Evolutionary conservation across 2,329 filamentous ascomycete genomes (phyloP).

Genomic region (Monosporascus sp.): DNA sequence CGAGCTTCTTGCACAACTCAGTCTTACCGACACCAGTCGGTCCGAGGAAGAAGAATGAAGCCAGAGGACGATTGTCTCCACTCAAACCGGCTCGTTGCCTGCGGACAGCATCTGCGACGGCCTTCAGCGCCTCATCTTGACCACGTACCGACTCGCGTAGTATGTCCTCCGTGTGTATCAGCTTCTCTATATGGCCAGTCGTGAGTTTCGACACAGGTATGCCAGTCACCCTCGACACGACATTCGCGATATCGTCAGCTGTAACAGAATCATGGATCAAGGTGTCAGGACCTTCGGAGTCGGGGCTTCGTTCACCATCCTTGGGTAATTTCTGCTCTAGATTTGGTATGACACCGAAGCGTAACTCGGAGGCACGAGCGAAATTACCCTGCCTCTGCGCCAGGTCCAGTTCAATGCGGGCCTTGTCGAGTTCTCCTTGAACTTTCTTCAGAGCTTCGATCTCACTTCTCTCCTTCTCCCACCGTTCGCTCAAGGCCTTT

Average conservation of each 20-base stretch:
- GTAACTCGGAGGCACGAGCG: constrained; percentile 80
- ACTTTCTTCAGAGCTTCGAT: constrained; percentile 83
- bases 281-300: constrained; percentile 39
- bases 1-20: constrained; percentile 93
- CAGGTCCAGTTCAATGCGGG: constrained; percentile 78
- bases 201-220: constrained; percentile 92
- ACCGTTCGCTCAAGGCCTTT: constrained; percentile 69
- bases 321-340: constrained; percentile 76
- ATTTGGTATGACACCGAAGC: constrained; percentile 80
- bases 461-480: constrained; percentile 84
- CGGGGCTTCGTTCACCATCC: constrained; percentile 50
- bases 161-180: constrained; percentile 92
- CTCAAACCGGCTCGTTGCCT: constrained; percentile 90
- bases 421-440: constrained; percentile 83
- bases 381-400: constrained; percentile 88
- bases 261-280: constrained; percentile 94
- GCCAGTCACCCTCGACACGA: constrained; percentile 86
- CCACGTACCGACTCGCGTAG: constrained; percentile 80
- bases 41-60: constrained; percentile 96
- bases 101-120: constrained; percentile 87
- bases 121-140: constrained; percentile 87
- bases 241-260: constrained; percentile 85
- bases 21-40: constrained; percentile 97
- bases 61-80: constrained; percentile 84
- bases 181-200: constrained; percentile 87